These are phyloP conservation scores for Striga hermonthica DNA, from an alignment of 305 asterid species.

Conservation along the genomic window DNA sequence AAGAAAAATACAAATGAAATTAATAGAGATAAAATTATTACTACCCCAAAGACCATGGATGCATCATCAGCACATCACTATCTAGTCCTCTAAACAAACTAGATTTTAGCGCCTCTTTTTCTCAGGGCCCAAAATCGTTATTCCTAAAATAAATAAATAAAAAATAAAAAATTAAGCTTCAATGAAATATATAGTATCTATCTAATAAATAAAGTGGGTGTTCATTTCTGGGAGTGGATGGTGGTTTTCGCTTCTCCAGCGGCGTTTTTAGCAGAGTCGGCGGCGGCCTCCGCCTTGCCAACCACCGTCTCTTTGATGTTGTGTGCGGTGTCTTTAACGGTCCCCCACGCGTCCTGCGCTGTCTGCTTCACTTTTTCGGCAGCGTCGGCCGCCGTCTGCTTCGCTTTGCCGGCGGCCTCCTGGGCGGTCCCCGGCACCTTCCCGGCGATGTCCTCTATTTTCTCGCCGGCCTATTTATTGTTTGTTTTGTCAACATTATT, in stretches of 20 bases:
- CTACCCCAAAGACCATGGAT: background rate
- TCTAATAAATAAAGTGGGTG: constrained; percentile 6
- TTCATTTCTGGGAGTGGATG: constrained; percentile 30
- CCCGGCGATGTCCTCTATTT: constrained; percentile 30
- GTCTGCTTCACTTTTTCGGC: constrained; percentile 42
- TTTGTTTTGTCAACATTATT: background rate
- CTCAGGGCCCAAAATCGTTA: background rate
- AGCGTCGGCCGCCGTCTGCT: constrained; percentile 35
- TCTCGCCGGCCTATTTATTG: constrained; percentile 32
- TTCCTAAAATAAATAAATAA: background rate
- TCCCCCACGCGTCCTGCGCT: constrained; percentile 42
- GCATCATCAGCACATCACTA: background rate
- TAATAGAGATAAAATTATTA: no score
- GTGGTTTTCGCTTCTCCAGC: constrained; percentile 33
- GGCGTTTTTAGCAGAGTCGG: constrained; percentile 33
- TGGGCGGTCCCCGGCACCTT: constrained; percentile 37
- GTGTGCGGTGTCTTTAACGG: constrained; percentile 43
- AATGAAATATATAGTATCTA: background rate
- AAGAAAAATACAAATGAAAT: no score
- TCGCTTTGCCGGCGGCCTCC: constrained; percentile 41
- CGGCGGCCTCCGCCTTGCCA: constrained; percentile 44
- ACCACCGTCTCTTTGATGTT: constrained; percentile 48
- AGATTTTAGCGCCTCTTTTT: background rate
- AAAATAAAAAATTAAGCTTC: background rate
- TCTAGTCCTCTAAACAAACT: background rate